phyloP scores from a whole-genome alignment of 179 eudicot species.

The Spergularia azorica region DNA sequence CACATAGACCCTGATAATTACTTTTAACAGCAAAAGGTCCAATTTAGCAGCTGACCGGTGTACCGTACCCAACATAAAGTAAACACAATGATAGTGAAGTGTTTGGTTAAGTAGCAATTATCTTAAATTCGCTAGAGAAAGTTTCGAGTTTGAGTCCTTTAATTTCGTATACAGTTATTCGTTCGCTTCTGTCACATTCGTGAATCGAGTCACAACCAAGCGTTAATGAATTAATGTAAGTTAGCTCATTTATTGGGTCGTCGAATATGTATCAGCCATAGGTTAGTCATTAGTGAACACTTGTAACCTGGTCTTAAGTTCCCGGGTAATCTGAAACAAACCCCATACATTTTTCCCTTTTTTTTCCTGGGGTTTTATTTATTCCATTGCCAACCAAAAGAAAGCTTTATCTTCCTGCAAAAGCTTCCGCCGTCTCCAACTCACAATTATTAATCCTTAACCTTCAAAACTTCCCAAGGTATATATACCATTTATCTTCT shows the following conservation, averaged over 20 bases:
- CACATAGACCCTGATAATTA: not conserved
- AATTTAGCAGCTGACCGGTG: not conserved
- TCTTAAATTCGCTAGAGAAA: no score
- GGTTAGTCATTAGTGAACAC: conserved; percentile 16
- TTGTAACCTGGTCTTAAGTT: no score
- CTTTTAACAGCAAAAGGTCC: not conserved
- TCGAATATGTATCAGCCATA: conserved; percentile 32
- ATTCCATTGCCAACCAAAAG: conserved; percentile 20
- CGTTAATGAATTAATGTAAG: no score
- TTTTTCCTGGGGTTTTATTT: not conserved
- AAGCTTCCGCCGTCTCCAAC: conserved; percentile 16
- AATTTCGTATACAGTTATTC: no score
- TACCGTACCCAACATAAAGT: not conserved
- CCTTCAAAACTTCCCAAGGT: conserved; percentile 1
- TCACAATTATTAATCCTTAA: conserved; percentile 17
- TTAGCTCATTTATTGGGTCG: not conserved
- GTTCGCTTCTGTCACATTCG: no score
- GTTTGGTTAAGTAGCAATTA: no score
- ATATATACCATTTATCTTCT: conserved; percentile 10
- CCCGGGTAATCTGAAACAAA: not conserved
- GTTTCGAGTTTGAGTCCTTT: no score
- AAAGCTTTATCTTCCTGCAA: conserved; percentile 20
- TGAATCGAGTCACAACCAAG: no score
- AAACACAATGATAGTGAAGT: not conserved
- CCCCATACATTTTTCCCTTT: not conserved